Evolutionary conservation across 2,329 filamentous ascomycete species (phyloP), one percentile per base, ranked within the genome.

Genomic region (Onygena corvina): DNA sequence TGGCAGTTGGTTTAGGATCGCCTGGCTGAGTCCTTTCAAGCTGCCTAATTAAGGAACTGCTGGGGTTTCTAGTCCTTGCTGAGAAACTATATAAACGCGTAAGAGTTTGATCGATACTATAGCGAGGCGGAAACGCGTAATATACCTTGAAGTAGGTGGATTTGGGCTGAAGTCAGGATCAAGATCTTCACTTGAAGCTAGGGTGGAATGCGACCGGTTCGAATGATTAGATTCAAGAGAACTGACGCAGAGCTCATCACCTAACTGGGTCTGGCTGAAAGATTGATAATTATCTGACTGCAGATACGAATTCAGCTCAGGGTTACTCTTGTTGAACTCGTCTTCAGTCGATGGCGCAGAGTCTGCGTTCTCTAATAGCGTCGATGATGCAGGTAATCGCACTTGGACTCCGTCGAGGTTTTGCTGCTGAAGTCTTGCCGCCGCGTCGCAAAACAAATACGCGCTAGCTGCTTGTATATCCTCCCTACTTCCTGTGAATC

Each of bases 391-490:
- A n/a, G 14, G 14, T 31, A 21, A 20, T 3, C n/a, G 8, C 2
- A 8, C 11, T 11, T 42, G 12, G 16, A 8, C 12, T 23, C 12
- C n/a, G 16, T 42, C 21, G 21, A 42, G 38, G 21, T 42, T 42
- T n/a, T 42, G 36, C 25, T 46, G 42, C 14, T 46, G 42, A 20
- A 46, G 42, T 23, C 42, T 46, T 21, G 42, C 42, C 20, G 42
- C 42, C 1, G 42, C 42, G 27, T 31, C 14, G 12, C 27, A 30
- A 21, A 46, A 46, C 9, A 46, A 27, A 20, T 46, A 23, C 6
- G 30, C 27, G 27, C 42, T 46, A 12, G 42, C 42, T 18, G 20
- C 42, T 46, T 33, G 25, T 14, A 46, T 46, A 8, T 46, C 30
- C 18, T 46, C 42, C 30, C 14, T 46, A 20, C 27, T 33, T 12